phyloP scores from a whole-genome alignment of 805 yeast genomes.

The Wickerhamiella australiensis region DNA sequence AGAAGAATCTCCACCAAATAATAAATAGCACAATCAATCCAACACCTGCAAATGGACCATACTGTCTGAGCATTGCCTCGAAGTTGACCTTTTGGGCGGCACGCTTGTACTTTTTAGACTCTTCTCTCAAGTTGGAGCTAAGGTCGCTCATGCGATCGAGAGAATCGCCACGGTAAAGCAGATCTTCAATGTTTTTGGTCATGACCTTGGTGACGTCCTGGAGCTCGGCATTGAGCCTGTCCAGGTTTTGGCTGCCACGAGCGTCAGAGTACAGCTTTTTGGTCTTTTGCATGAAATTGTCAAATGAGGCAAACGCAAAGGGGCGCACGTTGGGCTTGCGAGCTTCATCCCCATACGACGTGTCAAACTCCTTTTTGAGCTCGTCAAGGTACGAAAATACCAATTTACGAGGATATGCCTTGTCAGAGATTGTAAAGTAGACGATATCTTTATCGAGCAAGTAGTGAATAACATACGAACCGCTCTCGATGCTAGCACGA shows the following conservation, averaged over 20 bases:
- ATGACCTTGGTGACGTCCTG: constrained; percentile 90
- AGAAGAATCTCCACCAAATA: constrained; percentile 67
- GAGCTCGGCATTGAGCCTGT: constrained; percentile 71
- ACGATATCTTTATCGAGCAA: constrained; percentile 51
- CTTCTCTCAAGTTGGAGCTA: constrained; percentile 64
- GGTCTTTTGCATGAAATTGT: constrained; percentile 57
- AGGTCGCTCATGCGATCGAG: constrained; percentile 80
- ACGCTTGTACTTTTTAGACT: constrained; percentile 75
- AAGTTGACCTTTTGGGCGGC: constrained; percentile 86
- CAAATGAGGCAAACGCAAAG: constrained; percentile 80
- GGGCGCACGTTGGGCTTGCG: constrained; percentile 60
- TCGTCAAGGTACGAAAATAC: constrained; percentile 82
- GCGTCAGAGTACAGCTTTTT: constrained; percentile 83
- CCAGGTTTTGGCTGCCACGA: constrained; percentile 78
- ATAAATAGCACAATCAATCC: constrained; percentile 58
- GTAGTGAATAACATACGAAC: constrained; percentile 62
- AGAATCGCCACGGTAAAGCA: constrained; percentile 88
- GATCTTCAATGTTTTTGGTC: constrained; percentile 93
- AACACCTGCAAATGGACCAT: constrained; percentile 71
- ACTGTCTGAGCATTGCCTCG: constrained; percentile 78
- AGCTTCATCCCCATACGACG: constrained; percentile 63
- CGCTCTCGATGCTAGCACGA: constrained; percentile 74
- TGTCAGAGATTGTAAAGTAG: constrained; percentile 67
- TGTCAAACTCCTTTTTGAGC: constrained; percentile 66
- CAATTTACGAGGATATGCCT: constrained; percentile 71